A percentile compares a stretch with the other conserved stretches of the same genome.
These are phyloP conservation scores for Gyrodon lividus DNA, from an alignment of 768 basidiomycete species.

Conservation along the genomic window DNA sequence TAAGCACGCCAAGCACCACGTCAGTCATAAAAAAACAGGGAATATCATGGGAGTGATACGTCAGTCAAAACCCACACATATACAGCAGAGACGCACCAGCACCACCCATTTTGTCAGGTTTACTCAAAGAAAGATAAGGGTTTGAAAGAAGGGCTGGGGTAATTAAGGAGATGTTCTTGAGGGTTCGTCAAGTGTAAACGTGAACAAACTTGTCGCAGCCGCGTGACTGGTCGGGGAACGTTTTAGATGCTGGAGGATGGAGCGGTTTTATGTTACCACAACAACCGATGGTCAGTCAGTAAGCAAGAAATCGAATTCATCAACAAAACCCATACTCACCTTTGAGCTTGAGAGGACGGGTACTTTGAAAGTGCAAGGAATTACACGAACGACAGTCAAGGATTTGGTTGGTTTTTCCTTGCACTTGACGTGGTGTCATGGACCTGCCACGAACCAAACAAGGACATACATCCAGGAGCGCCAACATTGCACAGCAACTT, in stretches of 20 bases:
- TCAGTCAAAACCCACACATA: not conserved
- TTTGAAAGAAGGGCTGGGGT: not conserved
- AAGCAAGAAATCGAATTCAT: not conserved
- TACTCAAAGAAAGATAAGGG: not conserved
- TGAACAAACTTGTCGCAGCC: not conserved
- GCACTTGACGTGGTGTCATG: not conserved
- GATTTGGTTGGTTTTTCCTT: not conserved
- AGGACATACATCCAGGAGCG: conserved; percentile 13
- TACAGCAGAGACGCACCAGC: conserved; percentile 35
- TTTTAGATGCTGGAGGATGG: not conserved
- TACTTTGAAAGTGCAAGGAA: not conserved
- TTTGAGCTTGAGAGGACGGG: not conserved
- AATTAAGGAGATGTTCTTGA: not conserved
- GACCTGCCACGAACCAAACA: conserved; percentile 32
- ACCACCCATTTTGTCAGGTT: conserved; percentile 36
- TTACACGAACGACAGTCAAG: not conserved
- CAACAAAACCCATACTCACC: not conserved
- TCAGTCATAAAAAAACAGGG: no score
- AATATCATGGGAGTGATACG: not conserved
- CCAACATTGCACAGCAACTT: not conserved
- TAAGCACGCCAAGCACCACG: no score
- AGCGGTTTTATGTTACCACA: not conserved
- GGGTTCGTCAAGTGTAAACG: not conserved
- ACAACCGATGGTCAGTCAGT: not conserved
- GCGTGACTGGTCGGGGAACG: no score